Evolutionary conservation across 2,329 filamentous ascomycete genomes (phyloP), one percentile per base, ranked within the genome.

Genomic region (Fusarium begoniae): DNA sequence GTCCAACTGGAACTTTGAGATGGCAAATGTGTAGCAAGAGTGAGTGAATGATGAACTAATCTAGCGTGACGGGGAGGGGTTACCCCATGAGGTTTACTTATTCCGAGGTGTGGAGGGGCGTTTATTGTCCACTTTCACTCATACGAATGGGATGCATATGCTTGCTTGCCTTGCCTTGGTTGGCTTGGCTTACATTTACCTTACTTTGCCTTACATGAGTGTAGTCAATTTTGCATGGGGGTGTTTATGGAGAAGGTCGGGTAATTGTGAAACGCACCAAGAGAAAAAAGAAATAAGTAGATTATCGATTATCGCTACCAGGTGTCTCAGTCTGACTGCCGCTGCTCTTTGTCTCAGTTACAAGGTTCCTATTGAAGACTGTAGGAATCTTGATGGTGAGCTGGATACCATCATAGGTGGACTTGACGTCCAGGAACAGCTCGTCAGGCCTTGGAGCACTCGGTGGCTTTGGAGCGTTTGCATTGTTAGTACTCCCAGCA

Each of bases 321-420:
- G 48, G 35, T 14, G 35, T 48, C 55, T 63, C 66, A 30, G 56
- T 63, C 54, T 73, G 70, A 40, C 63, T 65, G 45, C 54, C 50
- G 22, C 53, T 71, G 47, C 51, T 69, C 53, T 67, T 70, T 56
- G 51, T 74, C 54, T 67, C 62, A n/a, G 41, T 28, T 38, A 61
- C 57, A 56, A 55, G 55, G 37, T 76, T 76, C 45, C 81, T 82
- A 63, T 85, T 84, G 74, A 89, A 89, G 32, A 88, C 85, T 5
- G 87, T 89, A 30, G 87, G 88, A 66, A 89, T 89, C 75, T 88
- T 86, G 73, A 89, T 89, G 32, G 86, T 88, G 60, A 89, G 78
- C 79, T 89, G 88, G 74, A 89, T 89, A 4, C 88, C 88, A 61
- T 89, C 88, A 45, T 84, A 87, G 9, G 88, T 90, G 40, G 87